A percentile compares a stretch with the other conserved stretches of the same genome.
phyloP scores from a whole-genome alignment of 2,329 filamentous ascomycete genomes.

The Colletotrichum australisinense region DNA sequence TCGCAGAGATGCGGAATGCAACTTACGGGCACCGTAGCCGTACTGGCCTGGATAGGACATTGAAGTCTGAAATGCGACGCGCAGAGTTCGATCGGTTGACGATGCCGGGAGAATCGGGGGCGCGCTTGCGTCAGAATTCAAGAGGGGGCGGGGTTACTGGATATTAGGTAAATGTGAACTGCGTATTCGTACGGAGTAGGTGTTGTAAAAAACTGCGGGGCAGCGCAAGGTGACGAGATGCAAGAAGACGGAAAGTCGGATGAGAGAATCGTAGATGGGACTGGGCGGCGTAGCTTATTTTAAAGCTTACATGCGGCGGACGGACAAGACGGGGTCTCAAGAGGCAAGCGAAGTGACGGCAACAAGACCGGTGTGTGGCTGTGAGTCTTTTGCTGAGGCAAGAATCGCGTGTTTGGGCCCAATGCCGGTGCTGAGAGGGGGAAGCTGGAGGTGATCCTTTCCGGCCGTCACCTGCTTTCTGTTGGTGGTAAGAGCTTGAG shows the following conservation, averaged over 20 bases:
- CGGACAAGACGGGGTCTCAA: background rate
- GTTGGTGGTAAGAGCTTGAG: background rate
- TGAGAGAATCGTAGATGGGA: background rate
- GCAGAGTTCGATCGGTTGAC: slow-evolving; percentile 1
- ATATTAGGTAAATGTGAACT: background rate
- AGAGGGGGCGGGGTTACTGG: slow-evolving; percentile 14
- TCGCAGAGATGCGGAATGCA: background rate
- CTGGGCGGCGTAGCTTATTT: slow-evolving; percentile 16
- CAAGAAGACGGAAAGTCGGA: background rate
- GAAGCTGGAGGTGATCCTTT: slow-evolving; percentile 1
- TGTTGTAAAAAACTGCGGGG: slow-evolving; percentile 11
- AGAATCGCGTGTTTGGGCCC: slow-evolving; percentile 8
- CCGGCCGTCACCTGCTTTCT: slow-evolving; percentile 5
- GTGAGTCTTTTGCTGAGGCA: background rate
- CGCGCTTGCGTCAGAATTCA: slow-evolving; percentile 18
- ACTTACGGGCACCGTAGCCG: slow-evolving; percentile 49
- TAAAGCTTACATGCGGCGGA: background rate
- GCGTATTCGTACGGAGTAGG: background rate
- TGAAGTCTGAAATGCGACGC: slow-evolving; percentile 18
- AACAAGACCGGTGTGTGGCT: slow-evolving; percentile 1
- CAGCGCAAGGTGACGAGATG: background rate
- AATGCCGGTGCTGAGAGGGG: background rate
- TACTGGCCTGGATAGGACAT: slow-evolving; percentile 51
- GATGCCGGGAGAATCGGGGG: slow-evolving; percentile 16
- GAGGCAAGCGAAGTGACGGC: background rate